phyloP scores from a whole-genome alignment of 106 monocot genomes.

The Vanilla planifolia region DNA sequence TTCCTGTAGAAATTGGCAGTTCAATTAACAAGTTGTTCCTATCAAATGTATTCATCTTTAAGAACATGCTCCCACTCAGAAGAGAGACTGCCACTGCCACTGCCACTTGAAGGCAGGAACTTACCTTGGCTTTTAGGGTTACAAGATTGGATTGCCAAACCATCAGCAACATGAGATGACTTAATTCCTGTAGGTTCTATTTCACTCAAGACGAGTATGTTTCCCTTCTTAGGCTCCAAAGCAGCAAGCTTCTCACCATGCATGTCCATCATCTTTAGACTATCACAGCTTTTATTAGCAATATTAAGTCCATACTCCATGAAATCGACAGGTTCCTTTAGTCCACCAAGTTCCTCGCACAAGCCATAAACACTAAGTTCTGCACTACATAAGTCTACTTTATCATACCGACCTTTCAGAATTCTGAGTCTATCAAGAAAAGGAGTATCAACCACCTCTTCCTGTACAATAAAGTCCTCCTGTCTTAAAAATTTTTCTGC shows the following conservation, averaged over 20 bases:
- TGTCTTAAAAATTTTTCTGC: background rate
- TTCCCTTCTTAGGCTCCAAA: background rate
- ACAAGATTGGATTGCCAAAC: background rate
- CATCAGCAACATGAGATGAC: background rate
- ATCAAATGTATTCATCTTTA: slow-evolving; percentile 2
- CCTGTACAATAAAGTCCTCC: background rate
- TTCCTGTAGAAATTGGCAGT: too few relatives aligned
- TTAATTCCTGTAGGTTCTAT: background rate
- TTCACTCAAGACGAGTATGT: background rate
- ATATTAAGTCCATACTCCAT: background rate
- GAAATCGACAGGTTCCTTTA: background rate
- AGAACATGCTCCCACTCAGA: slow-evolving; percentile 12
- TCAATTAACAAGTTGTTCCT: too few relatives aligned
- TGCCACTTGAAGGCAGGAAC: slow-evolving; percentile 2
- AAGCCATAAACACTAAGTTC: background rate
- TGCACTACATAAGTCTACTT: background rate
- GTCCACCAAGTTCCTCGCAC: background rate
- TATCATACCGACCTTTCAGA: slow-evolving; percentile 1
- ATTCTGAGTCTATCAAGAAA: background rate
- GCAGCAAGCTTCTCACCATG: background rate
- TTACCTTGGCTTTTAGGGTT: background rate
- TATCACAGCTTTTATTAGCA: background rate
- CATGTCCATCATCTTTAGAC: background rate
- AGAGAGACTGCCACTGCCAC: slow-evolving; percentile 2
- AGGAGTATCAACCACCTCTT: slow-evolving; percentile 1